Evolutionary conservation across 192 early-diverging fungal genomes (phyloP), one percentile per base, ranked within the genome.

Genomic region (Backusella circina): DNA sequence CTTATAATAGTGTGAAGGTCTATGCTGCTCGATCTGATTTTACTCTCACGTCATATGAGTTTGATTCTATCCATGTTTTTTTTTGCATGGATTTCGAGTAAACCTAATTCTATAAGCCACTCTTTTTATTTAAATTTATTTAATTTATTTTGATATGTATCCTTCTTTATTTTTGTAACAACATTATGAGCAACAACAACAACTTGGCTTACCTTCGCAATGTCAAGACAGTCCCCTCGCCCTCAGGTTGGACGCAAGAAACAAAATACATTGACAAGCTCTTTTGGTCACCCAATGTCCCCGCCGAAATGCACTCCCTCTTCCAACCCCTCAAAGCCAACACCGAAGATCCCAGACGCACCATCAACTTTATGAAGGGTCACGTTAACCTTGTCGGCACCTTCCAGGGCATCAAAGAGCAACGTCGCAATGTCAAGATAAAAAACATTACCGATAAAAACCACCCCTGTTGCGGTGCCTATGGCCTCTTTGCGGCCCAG

Each of bases 391-490:
- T 81, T 0, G 23, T 32, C 2, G 79, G 79, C 18, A 65, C 67
- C 15, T 81, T 73, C 65, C 72, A 67, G 0, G 47, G 32, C 8
- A 69, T 73, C 6, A 81, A 81, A 66, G 79, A 74, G 8, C 72
- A 73, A 36, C 75, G 75, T 12, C 67, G 67, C 16, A 77, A 79
- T 35, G 64, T 79, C 28, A 79, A 79, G 61, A 83, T 83, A 8
- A 79, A 74, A 39, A 73, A 71, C n/a, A 72, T 83, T 23, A 79
- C 77, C 1, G 83, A 84, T 9, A 75, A 79, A 36, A 38, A 38
- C 2, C 83, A 84, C 30, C 83, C 83, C 2, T 81, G 80, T 36
- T 82, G 72, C 70, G 80, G 80, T 50, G 77, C 75, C 6, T 82
- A 79, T 70, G 83, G 83, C 4, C 36, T 84, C 4, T 71, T 80